phyloP scores from a whole-genome alignment of 2,329 filamentous ascomycete species.

The Monosporascus cannonballus region DNA sequence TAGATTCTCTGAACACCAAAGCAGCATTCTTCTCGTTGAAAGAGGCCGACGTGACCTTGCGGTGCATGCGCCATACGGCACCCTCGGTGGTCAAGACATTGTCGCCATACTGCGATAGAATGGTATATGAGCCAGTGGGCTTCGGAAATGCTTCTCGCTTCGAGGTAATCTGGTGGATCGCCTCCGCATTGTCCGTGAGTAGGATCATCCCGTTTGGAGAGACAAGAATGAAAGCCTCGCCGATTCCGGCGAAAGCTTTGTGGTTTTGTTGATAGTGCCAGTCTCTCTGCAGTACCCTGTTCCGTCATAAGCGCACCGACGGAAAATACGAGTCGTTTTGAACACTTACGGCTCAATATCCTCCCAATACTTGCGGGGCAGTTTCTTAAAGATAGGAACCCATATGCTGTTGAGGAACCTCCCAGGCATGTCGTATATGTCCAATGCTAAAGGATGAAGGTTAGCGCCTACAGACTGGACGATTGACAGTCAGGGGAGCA shows the following conservation, averaged over 20 bases:
- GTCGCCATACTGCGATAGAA: conserved; percentile 60
- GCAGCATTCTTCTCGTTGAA: conserved; percentile 74
- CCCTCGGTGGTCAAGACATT: conserved; percentile 70
- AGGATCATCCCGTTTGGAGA: conserved; percentile 48
- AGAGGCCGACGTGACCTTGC: conserved; percentile 63
- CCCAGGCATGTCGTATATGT: conserved; percentile 48
- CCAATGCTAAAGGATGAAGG: conserved; percentile 32
- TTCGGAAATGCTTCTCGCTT: conserved; percentile 68
- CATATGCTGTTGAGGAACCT: conserved; percentile 48
- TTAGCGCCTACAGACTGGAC: conserved; percentile 4
- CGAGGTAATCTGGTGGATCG: conserved; percentile 58
- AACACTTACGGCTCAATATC: conserved; percentile 52
- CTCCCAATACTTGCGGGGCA: conserved; percentile 51
- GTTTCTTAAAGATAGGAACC: conserved; percentile 46
- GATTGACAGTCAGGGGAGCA: neutral
- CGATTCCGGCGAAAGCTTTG: conserved; percentile 50
- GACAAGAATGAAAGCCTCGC: conserved; percentile 61
- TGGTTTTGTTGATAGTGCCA: conserved; percentile 53
- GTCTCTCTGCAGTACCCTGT: conserved; percentile 44
- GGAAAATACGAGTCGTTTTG: neutral
- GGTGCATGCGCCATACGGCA: conserved; percentile 62
- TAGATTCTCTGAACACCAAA: conserved; percentile 57
- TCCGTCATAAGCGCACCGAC: conserved; percentile 30
- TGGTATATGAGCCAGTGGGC: conserved; percentile 51
- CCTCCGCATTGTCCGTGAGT: conserved; percentile 57